Base-by-base conservation (phyloP, 1,139 yeast species). In the Arxiozyma slooffiae region DNA sequence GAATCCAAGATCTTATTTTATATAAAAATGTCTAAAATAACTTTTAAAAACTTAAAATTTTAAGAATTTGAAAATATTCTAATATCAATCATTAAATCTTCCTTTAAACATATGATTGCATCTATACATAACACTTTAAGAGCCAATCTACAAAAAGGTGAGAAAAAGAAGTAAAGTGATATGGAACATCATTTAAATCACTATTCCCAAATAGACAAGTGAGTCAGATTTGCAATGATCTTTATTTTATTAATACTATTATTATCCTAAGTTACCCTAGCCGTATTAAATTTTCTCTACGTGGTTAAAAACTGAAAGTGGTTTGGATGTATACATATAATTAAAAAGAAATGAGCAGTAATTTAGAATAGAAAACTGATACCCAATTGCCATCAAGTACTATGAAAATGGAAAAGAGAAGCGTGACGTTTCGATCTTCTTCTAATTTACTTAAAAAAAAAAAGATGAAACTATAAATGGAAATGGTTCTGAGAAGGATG, bases 381-480 rank as follows among this genome's bases (percentile, higher is more conserved):
- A 30, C 36, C 11, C 36, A 11, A 30, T 30, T 30, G 14, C 17
- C 48, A 38, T 3, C 24, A 30, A 11, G 8, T 14, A 38, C 43
- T 14, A 23, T 22, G 1, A 30, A 24, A 17, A 24, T 38, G 42
- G 14, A 37, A 44, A 21, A 48, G 41, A n/a, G 51, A 26, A 53
- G 52, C 22, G 46, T 38, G 3, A 50, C 51, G 6, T 26, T 51
- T 20, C 48, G 44, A 24, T 50, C 53, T 2, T 36, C 45, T 9
- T 37, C 51, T 21, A 47, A 37, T 20, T 11, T 38, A 22, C 38
- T 36, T 3, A 24, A 41, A 14, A 22, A 14, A 22, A 14, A 16
- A 38, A 18, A n/a, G 46, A 22, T 20, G 20, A 23, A 22, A 37
- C 4, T 30, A 38, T 17, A 38, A 38, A 41, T 41, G 17, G 41